Conservation (phyloP, 2,329 filamentous ascomycete species). For the Coniochaeta prunicola region DNA sequence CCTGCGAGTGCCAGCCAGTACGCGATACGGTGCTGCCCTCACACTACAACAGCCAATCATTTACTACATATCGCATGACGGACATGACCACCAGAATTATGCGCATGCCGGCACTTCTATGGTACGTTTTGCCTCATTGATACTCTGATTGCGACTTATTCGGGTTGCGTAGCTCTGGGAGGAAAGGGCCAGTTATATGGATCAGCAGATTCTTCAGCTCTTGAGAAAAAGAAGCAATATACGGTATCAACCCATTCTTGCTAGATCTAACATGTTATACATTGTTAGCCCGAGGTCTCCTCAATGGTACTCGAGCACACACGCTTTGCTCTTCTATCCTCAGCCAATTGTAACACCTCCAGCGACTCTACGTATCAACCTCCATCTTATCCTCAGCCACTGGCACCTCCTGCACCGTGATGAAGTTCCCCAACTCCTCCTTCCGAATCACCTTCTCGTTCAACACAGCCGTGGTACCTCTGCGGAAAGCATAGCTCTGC, state of each 20-base stretch:
- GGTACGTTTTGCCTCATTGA: no score
- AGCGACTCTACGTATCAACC: conserved; percentile 46
- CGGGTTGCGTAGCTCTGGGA: no score
- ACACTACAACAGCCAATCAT: no score
- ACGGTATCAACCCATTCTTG: neutral
- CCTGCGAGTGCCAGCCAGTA: no score
- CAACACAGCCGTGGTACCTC: conserved; percentile 90
- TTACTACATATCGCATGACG: no score
- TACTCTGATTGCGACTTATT: no score
- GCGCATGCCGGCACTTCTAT: no score
- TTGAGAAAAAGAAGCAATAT: neutral
- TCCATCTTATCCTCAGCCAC: conserved; percentile 60
- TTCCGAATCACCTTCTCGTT: conserved; percentile 95
- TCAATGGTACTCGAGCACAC: neutral
- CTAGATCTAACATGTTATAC: conserved; percentile 2
- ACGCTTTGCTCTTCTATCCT: neutral
- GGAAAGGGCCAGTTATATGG: no score
- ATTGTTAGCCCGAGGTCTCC: neutral
- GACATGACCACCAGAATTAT: no score
- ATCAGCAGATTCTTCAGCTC: no score
- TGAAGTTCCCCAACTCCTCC: conserved; percentile 89
- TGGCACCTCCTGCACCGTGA: conserved; percentile 78
- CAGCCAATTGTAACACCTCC: neutral
- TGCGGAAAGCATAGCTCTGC: conserved; percentile 83
- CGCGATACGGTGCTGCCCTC: no score